Percentiles rank a stretch among this genome's conserved stretches.
Evolutionary conservation across 805 yeast species (phyloP).

Genomic region (Candida incommunis): DNA sequence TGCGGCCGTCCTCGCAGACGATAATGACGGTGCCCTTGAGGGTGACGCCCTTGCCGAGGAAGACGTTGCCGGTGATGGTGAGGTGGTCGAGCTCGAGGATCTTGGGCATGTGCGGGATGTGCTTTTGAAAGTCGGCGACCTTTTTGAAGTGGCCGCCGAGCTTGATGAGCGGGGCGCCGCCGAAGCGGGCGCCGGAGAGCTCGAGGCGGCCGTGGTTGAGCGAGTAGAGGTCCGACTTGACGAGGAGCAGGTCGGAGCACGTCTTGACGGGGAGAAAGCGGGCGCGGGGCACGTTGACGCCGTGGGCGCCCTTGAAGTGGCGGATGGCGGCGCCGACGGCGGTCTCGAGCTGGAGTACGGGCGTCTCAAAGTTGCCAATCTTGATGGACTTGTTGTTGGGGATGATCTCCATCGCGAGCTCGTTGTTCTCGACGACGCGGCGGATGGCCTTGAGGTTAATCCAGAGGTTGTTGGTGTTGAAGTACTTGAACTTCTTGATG

Average conservation of each 20-base stretch:
- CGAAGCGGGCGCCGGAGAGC: slow-evolving; percentile 73
- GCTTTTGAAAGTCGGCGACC: slow-evolving; percentile 76
- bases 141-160: slow-evolving; percentile 95
- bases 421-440: slow-evolving; percentile 72
- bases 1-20: slow-evolving; percentile 93
- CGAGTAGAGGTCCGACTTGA: slow-evolving; percentile 85
- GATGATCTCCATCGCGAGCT: slow-evolving; percentile 82
- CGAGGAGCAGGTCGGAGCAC: slow-evolving; percentile 84
- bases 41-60: slow-evolving; percentile 75
- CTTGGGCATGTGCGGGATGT: slow-evolving; percentile 92
- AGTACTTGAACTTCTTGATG: slow-evolving; percentile 93
- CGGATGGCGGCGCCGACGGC: slow-evolving; percentile 99
- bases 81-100: slow-evolving; percentile 93
- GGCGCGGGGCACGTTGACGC: slow-evolving; percentile 96
- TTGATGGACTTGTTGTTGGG: slow-evolving; percentile 83
- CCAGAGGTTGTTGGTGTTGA: slow-evolving; percentile 98
- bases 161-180: slow-evolving; percentile 88
- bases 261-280: slow-evolving; percentile 98
- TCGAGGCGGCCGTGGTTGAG: slow-evolving; percentile 84
- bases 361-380: slow-evolving; percentile 61
- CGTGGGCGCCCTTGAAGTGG: slow-evolving; percentile 88
- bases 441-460: slow-evolving; percentile 89
- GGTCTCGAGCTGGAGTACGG: slow-evolving; percentile 90
- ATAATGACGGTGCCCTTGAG: slow-evolving; percentile 95
- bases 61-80: slow-evolving; percentile 94